Conservation (phyloP, 768 basidiomycete genomes). For the Nidularia sp. region DNA sequence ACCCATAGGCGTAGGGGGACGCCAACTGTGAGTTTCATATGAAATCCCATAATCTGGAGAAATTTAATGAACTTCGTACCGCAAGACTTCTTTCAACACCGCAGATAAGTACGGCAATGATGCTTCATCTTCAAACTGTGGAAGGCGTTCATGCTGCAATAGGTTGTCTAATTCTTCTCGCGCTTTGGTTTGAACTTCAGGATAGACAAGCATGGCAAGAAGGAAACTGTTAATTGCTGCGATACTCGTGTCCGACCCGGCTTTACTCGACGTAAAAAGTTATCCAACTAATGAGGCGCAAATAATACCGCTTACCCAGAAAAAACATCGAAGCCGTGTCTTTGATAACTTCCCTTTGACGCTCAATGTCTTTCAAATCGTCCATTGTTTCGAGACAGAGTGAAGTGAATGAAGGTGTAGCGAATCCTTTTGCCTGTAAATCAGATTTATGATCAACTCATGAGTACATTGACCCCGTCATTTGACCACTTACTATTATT, state of each 20-base stretch:
- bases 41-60: neutral
- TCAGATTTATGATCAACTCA: neutral
- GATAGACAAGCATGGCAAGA: slow-evolving; percentile 34
- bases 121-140: slow-evolving; percentile 29
- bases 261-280: slow-evolving; percentile 4
- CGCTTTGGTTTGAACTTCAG: slow-evolving; percentile 29
- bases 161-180: slow-evolving; percentile 34
- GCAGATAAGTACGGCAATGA: slow-evolving; percentile 33
- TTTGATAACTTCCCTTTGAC: slow-evolving; percentile 17
- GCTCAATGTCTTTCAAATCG: slow-evolving; percentile 8
- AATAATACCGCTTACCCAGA: slow-evolving; percentile 11
- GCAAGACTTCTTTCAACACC: slow-evolving; percentile 29
- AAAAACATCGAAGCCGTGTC: slow-evolving; percentile 37
- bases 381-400: slow-evolving; percentile 13
- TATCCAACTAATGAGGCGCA: neutral
- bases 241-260: slow-evolving; percentile 21
- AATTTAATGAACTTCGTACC: slow-evolving; percentile 7
- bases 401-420: slow-evolving; percentile 16
- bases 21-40: slow-evolving; percentile 16
- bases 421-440: slow-evolving; percentile 13
- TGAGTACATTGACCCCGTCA: neutral
- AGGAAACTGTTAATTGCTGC: slow-evolving; percentile 25
- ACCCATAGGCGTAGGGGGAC: slow-evolving; percentile 25
- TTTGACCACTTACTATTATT: slow-evolving; percentile 8
- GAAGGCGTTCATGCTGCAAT: slow-evolving; percentile 27